These are phyloP conservation scores for Vigna unguiculata DNA, from an alignment of 306 rosid genomes.

Conservation along the genomic window DNA sequence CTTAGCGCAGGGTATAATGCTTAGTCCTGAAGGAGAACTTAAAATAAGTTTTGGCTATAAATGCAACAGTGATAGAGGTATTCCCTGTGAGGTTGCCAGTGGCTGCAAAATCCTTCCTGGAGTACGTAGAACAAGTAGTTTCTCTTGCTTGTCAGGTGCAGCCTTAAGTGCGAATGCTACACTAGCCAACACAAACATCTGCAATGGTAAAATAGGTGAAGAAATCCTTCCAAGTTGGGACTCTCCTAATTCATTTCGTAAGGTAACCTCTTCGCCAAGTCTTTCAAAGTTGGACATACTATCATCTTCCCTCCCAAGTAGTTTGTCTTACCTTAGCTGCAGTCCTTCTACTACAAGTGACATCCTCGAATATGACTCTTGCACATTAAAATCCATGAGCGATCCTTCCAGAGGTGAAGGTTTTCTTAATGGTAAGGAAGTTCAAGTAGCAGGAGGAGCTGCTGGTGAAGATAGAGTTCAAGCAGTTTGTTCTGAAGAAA, in stretches of 20 bases:
- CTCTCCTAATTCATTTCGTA: slow-evolving; percentile 93
- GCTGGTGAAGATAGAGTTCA: slow-evolving; percentile 99
- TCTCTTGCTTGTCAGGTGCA: slow-evolving; percentile 98
- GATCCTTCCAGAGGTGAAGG: slow-evolving; percentile 75
- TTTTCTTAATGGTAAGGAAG: slow-evolving; percentile 77
- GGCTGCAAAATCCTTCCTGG: slow-evolving; percentile 55
- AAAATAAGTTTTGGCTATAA: slow-evolving; percentile 96
- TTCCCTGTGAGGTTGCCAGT: slow-evolving; percentile 49
- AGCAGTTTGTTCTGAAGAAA: slow-evolving; percentile 98
- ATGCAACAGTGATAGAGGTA: slow-evolving; percentile 62
- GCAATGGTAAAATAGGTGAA: slow-evolving; percentile 89
- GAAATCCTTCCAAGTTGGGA: slow-evolving; percentile 97
- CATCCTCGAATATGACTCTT: slow-evolving; percentile 70
- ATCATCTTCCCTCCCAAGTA: slow-evolving; percentile 84
- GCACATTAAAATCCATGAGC: slow-evolving; percentile 56
- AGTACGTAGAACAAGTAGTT: slow-evolving; percentile 81
- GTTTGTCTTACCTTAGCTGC: slow-evolving; percentile 81
- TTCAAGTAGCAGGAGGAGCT: slow-evolving; percentile 99
- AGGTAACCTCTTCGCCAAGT: slow-evolving; percentile 78
- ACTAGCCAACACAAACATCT: slow-evolving; percentile 91
- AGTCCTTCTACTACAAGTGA: slow-evolving; percentile 79
- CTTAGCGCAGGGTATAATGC: slow-evolving; percentile 54
- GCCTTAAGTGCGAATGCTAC: slow-evolving; percentile 98
- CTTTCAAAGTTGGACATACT: slow-evolving; percentile 78
- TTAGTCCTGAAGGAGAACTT: slow-evolving; percentile 76